Evolutionary conservation across 2,329 filamentous ascomycete genomes (phyloP).

Genomic region (Aureobasidium sp.): DNA sequence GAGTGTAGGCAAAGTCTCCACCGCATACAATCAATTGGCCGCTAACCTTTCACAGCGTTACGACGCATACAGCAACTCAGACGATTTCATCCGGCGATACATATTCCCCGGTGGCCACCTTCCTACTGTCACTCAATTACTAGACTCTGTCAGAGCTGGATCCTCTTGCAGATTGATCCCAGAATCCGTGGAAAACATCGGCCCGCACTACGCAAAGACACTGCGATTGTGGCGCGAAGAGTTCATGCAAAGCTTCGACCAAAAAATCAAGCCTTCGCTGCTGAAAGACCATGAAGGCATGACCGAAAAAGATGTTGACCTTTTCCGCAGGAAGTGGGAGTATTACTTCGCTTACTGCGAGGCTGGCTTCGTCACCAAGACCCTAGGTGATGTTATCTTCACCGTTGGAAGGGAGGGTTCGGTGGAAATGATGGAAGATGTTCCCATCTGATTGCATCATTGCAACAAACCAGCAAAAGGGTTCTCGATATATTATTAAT

Average conservation of each 20-base stretch:
- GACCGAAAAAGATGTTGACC: slow-evolving; percentile 55
- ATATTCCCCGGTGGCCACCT: slow-evolving; percentile 75
- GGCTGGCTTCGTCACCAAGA: slow-evolving; percentile 65
- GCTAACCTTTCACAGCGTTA: slow-evolving; percentile 39
- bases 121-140: slow-evolving; percentile 58
- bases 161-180: slow-evolving; percentile 57
- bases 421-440: slow-evolving; percentile 61
- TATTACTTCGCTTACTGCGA: slow-evolving; percentile 74
- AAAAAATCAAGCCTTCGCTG: slow-evolving; percentile 53
- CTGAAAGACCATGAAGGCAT: slow-evolving; percentile 50
- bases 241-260: slow-evolving; percentile 57
- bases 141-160: slow-evolving; percentile 55
- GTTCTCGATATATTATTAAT: neutral
- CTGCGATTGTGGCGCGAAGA: slow-evolving; percentile 61
- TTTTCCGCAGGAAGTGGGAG: slow-evolving; percentile 67
- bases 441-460: slow-evolving; percentile 38
- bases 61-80: slow-evolving; percentile 56
- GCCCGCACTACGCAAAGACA: slow-evolving; percentile 65
- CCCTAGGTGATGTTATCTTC: slow-evolving; percentile 64
- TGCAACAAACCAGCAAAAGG: neutral
- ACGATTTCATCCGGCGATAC: slow-evolving; percentile 70
- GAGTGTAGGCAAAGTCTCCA: slow-evolving; percentile 26
- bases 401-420: slow-evolving; percentile 60
- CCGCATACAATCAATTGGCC: neutral
- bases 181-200: slow-evolving; percentile 64